A percentile compares a stretch with the other conserved stretches of the same genome.
Conservation (phyloP, 2,329 filamentous ascomycete species). For the Cryoendolithus antarcticus region DNA sequence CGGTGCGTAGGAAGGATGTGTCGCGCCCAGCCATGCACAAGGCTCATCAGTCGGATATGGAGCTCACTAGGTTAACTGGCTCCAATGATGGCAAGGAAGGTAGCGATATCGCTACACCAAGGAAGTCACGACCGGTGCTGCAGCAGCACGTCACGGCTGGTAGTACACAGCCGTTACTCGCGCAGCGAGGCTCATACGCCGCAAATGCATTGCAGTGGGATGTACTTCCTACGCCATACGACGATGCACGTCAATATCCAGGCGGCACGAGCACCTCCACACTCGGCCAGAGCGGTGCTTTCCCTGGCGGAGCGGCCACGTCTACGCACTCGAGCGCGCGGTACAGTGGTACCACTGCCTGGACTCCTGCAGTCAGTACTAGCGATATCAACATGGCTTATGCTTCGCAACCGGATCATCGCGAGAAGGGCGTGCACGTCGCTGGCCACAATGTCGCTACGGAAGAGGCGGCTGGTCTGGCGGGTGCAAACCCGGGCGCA, state of each 20-base stretch:
- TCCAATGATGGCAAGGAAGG: too few relatives aligned
- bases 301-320: too few relatives aligned
- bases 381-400: too few relatives aligned
- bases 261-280: too few relatives aligned
- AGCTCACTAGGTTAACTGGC: neutral
- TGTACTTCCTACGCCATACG: neutral
- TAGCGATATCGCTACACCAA: too few relatives aligned
- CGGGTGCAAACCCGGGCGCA: constrained; percentile 2
- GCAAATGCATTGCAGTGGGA: constrained; percentile 5
- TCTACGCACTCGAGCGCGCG: too few relatives aligned
- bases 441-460: neutral
- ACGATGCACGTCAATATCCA: neutral
- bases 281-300: too few relatives aligned
- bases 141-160: constrained; percentile 3
- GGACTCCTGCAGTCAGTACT: too few relatives aligned
- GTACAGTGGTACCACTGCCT: too few relatives aligned
- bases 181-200: constrained; percentile 4
- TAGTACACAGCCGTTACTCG: constrained; percentile 6
- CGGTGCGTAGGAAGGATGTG: constrained; percentile 2
- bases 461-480: constrained; percentile 2
- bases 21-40: constrained; percentile 1
- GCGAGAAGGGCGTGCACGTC: too few relatives aligned
- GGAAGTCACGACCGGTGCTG: neutral
- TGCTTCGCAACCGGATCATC: too few relatives aligned
- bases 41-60: constrained; percentile 3